Evolutionary conservation across 371 early-diverging fungal species (phyloP), one percentile per base, ranked within the genome.

Genomic region (Syncephalastrum monosporum): DNA sequence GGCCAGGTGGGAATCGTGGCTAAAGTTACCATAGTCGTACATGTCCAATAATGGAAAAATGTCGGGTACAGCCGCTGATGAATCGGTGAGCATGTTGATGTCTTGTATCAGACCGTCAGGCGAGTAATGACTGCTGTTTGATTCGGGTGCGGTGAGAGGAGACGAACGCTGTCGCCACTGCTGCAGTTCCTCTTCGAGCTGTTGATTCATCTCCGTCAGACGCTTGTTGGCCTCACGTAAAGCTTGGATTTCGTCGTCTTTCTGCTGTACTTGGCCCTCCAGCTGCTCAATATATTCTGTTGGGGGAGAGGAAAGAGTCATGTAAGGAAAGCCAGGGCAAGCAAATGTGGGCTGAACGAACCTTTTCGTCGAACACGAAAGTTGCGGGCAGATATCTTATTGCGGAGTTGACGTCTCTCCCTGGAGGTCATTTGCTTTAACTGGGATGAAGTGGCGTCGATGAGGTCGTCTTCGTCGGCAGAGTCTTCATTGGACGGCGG

Each of bases 381-480:
- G 68, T 91, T 91, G 57, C 95, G 76, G 5, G 95, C 95, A 8
- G 92, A 91, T 38, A 93, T 85, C 63, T 93, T 93, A 75, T 94
- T 94, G 17, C 94, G 82, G 47, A 93, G 68, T 65, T 92, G 93
- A 27, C 94, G 79, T 19, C 93, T 83, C 65, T 94, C 92, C 69
- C 91, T 92, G 13, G 91, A 80, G 1, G 88, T 76, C 68, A 91
- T 67, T 52, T 82, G 83, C 58, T 83, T 83, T n/a, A 81, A 42
- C 27, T 79, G 44, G 7, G 41, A 16, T 44, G 44, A 27, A 46
- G 24, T 42, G 14, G 23, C 24, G 15, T 56, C 47, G 19, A 12
- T 42, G 5, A 47, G n/a, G n/a, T 48, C 54, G 8, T 56, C 62
- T 1, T 47, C 15, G 15, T 50, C 63, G 5, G 48, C 63, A 29